Percentiles rank a stretch among this genome's conserved stretches.
Evolutionary conservation across 805 yeast genomes (phyloP).

Genomic region (Monosporozyma solicola): DNA sequence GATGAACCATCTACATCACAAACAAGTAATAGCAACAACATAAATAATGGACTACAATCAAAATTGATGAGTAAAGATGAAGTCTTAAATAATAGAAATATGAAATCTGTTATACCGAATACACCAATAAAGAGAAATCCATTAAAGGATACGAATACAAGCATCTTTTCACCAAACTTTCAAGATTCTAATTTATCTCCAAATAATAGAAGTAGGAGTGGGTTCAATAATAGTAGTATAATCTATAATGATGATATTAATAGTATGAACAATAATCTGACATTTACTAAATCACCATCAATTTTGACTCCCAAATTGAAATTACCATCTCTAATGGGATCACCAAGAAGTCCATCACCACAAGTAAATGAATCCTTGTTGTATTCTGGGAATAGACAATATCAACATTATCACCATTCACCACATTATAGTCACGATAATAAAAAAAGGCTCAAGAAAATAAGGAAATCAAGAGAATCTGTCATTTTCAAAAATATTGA

Average conservation of each 20-base stretch:
- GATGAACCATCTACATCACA: conserved; percentile 5
- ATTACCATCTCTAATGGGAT: conserved; percentile 10
- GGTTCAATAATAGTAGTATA: conserved; percentile 1
- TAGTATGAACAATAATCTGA: not conserved
- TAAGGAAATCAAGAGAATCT: conserved; percentile 23
- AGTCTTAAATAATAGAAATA: conserved; percentile 12
- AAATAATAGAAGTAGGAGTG: not conserved
- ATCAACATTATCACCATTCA: not conserved
- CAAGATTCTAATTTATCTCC: conserved; percentile 10
- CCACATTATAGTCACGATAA: not conserved
- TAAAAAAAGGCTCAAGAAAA: conserved; percentile 16
- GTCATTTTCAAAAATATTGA: conserved; percentile 24
- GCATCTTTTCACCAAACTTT: conserved; percentile 7
- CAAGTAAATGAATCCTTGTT: not conserved
- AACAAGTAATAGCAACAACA: not conserved
- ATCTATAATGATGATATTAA: not conserved
- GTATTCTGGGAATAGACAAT: not conserved
- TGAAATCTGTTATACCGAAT: conserved; percentile 21
- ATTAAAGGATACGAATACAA: conserved; percentile 9
- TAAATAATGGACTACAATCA: conserved; percentile 20
- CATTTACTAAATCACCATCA: conserved; percentile 11
- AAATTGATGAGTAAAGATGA: conserved; percentile 13
- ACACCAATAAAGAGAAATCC: conserved; percentile 30
- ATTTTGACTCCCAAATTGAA: conserved; percentile 10
- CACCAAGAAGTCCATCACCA: conserved; percentile 12